Base-by-base conservation (phyloP, 768 basidiomycete species). In the Holtermanniella nyarrowii region DNA sequence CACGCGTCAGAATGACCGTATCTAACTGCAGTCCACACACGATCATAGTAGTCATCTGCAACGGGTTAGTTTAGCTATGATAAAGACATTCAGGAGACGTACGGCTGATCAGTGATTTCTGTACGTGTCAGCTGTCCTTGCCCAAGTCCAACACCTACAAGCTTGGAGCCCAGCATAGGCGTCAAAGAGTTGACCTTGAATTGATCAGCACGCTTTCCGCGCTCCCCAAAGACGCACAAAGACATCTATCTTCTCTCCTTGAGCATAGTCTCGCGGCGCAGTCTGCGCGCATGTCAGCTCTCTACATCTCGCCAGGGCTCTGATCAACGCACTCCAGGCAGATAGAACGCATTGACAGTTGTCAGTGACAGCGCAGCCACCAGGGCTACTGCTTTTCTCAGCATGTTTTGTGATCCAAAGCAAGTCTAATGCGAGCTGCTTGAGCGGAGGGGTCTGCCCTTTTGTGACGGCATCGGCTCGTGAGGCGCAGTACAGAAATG, bases 21-120 rank as follows among this genome's bases (percentile, higher is more conserved):
- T 3, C 23, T 16, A n/a, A 23, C 14, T 11, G 26, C 22, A 20
- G 16, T 18, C 23, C 4, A 18, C 51, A 20, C 23, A 47, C 51
- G 79, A 63, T 90, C 80, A 72, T 96, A 97, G 73, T 93, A 96
- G 70, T 97, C 93, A 70, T 93, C 88, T 86, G 67, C 51, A 43
- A 56, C 46, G 20, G 61, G 54, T 54, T 49, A 26, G 56, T 49
- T 51, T 21, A 52, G 42, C 24, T 4, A 37, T 42, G 41, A 46
- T n/a, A 20, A 40, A 46, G 24, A 47, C 22, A 26, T 18, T 20
- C 44, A 44, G 44, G 23, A 14, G 54, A 54, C 79, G 63, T 59
- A 89, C 88, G 88, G 64, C 88, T 88, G 48, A 91, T 86, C 59
- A 91, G 74, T 14, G 88, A 91, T 85, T 85, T 88, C 88, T 90